Evolutionary conservation across 2,329 filamentous ascomycete species (phyloP).

Genomic region (Cercospora berteroae): DNA sequence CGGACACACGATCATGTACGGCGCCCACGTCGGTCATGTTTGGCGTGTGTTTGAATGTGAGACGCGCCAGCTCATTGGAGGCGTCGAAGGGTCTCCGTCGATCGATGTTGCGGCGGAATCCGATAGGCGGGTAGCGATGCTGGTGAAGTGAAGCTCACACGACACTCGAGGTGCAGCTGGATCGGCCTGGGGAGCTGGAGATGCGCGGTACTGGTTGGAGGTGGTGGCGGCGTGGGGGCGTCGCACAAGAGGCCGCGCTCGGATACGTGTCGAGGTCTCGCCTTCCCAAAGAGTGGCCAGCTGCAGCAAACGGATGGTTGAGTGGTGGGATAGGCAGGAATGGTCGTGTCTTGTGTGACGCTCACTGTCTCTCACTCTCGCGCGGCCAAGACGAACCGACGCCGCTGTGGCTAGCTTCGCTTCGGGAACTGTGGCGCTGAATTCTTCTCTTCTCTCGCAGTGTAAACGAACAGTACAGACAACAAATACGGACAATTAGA

Average conservation of each 20-base stretch:
- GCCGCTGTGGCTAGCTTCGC: neutral
- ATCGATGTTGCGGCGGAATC: neutral
- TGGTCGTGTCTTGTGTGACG: neutral
- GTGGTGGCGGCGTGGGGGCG: neutral
- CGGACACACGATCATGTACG: constrained; percentile 39
- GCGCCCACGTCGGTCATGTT: constrained; percentile 30
- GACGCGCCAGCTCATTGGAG: constrained; percentile 24
- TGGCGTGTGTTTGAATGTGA: constrained; percentile 18
- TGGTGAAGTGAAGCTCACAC: constrained; percentile 9
- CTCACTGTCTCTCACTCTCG: neutral
- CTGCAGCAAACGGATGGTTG: neutral
- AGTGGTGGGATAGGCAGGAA: neutral
- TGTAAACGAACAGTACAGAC: neutral
- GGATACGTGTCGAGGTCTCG: neutral
- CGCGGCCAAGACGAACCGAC: neutral
- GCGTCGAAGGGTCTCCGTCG: neutral
- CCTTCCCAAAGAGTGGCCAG: neutral
- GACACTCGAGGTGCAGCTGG: constrained; percentile 6
- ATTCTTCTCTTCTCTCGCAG: neutral
- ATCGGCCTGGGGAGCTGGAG: neutral
- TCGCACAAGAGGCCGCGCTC: neutral
- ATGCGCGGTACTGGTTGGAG: neutral
- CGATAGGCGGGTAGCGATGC: neutral
- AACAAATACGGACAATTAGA: neutral
- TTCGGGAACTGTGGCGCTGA: neutral